Percentiles rank a stretch among this genome's conserved stretches.
Conservation (phyloP, 1,139 yeast species). For the Yamadazyma spencermartinsiae region DNA sequence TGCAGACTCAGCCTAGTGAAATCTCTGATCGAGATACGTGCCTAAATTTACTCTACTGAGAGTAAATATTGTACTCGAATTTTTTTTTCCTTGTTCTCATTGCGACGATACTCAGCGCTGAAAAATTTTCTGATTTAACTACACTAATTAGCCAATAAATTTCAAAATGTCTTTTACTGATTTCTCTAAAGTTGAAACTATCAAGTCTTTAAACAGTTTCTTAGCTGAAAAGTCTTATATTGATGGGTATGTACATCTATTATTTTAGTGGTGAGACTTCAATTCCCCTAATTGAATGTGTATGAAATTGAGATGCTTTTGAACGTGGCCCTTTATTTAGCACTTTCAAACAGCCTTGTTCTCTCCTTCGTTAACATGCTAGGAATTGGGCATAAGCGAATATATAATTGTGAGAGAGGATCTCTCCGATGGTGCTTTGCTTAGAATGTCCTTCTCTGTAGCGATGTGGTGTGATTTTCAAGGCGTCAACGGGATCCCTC, state of each 20-base stretch:
- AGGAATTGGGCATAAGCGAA: background rate
- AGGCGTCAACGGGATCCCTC: background rate
- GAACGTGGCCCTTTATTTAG: conserved; percentile 1
- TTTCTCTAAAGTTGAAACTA: conserved; percentile 78
- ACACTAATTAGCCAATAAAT: background rate
- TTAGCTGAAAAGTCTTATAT: conserved; percentile 91
- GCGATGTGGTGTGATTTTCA: no score
- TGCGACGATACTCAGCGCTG: conserved; percentile 8
- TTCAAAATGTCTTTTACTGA: conserved; percentile 68
- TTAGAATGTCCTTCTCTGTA: no score
- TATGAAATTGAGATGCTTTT: background rate
- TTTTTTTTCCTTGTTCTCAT: background rate
- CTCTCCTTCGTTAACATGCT: background rate
- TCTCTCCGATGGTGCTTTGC: no score
- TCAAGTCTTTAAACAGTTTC: conserved; percentile 81
- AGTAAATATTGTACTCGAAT: background rate
- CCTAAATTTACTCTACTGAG: background rate
- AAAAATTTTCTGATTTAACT: conserved; percentile 9
- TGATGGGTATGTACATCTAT: conserved; percentile 72
- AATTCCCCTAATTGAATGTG: conserved; percentile 1
- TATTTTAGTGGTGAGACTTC: conserved; percentile 10
- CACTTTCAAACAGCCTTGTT: no score
- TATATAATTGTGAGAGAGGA: no score
- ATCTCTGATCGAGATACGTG: background rate
- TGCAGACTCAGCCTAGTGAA: background rate